phyloP scores from a whole-genome alignment of 352 stramenopile species.

The Detonula confervacea region DNA sequence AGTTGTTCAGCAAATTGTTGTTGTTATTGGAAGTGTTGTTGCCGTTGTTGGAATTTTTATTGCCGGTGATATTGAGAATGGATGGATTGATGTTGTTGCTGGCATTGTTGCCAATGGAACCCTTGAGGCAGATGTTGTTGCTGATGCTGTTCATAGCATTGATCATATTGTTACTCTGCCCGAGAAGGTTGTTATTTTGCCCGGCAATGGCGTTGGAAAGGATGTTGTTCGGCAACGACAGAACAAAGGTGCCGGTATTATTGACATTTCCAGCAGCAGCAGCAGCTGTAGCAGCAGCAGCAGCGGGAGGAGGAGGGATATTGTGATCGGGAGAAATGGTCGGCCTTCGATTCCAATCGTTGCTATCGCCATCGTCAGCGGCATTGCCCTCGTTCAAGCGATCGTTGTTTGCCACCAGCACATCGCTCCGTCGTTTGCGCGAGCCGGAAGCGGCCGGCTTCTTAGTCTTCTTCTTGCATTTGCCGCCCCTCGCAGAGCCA shows the following conservation, averaged over 20 bases:
- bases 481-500: no score
- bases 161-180: background rate
- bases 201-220: no score
- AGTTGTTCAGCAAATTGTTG: background rate
- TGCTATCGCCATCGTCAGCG: background rate
- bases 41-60: background rate
- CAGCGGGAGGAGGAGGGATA: background rate
- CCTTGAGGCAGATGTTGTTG: no score
- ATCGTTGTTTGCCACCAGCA: background rate
- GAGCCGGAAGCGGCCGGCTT: background rate
- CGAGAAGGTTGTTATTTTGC: no score
- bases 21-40: background rate
- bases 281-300: background rate
- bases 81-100: background rate
- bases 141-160: background rate
- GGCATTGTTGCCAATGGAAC: background rate
- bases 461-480: no score
- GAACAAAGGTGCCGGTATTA: background rate
- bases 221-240: background rate
- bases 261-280: background rate
- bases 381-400: background rate
- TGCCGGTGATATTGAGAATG: background rate
- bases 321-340: conserved; percentile 1
- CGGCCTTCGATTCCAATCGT: background rate
- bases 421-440: background rate